Evolutionary conservation across 2,329 filamentous ascomycete species (phyloP).

Genomic region (Trichoderma koningiopsis): DNA sequence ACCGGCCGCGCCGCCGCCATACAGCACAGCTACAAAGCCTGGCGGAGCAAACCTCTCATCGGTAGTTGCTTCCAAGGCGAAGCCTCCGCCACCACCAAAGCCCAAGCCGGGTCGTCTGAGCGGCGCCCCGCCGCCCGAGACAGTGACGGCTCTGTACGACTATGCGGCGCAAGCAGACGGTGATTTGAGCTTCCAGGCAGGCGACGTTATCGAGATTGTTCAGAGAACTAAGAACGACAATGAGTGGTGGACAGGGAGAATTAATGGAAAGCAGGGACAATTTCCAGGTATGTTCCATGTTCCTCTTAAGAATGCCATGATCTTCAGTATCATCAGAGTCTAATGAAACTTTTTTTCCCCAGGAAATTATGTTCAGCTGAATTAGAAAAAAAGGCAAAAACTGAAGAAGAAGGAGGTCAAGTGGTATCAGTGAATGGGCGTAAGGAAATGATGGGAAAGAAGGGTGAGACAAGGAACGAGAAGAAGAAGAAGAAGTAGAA

Average conservation of each 20-base stretch:
- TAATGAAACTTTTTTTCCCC: not conserved
- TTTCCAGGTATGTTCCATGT: constrained; percentile 75
- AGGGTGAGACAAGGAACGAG: not conserved
- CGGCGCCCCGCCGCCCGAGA: constrained; percentile 68
- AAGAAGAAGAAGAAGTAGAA: not conserved
- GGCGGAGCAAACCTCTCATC: constrained; percentile 38
- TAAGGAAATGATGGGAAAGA: not conserved
- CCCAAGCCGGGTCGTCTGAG: constrained; percentile 79
- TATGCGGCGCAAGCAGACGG: constrained; percentile 95
- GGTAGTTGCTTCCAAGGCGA: constrained; percentile 59
- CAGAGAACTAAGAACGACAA: constrained; percentile 85
- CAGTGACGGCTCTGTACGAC: constrained; percentile 88
- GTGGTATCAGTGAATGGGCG: constrained; percentile 25
- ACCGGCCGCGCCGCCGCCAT: constrained; percentile 68
- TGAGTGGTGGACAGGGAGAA: constrained; percentile 92
- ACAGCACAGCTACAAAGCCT: constrained; percentile 49
- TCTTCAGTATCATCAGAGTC: not conserved
- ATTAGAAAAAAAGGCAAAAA: constrained; percentile 10
- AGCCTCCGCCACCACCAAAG: constrained; percentile 69
- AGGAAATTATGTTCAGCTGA: constrained; percentile 27
- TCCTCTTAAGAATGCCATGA: not conserved
- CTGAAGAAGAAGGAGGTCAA: not conserved
- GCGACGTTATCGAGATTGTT: constrained; percentile 86
- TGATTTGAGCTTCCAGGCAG: constrained; percentile 85
- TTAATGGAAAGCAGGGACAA: constrained; percentile 80